phyloP scores from a whole-genome alignment of 2,329 filamentous ascomycete genomes.

The Claviceps humidiphila region DNA sequence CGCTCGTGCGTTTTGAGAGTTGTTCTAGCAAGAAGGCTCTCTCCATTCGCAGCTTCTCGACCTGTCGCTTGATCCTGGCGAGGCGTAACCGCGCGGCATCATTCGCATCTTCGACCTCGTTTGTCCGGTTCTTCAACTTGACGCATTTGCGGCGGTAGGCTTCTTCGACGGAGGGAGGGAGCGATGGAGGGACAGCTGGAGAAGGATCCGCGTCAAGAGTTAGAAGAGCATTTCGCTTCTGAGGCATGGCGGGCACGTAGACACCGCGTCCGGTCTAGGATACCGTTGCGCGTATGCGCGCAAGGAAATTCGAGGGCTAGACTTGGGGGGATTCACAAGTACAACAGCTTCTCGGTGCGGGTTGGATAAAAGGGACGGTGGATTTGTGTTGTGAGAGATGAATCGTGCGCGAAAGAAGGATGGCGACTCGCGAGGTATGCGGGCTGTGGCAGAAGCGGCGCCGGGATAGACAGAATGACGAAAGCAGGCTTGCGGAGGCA shows the following conservation, averaged over 20 bases:
- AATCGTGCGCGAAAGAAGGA: background rate
- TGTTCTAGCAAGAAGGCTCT: constrained; percentile 63
- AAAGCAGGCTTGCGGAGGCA: background rate
- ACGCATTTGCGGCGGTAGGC: constrained; percentile 96
- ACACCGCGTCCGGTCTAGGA: background rate
- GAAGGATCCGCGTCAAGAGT: constrained; percentile 21
- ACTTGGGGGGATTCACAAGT: background rate
- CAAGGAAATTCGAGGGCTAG: background rate
- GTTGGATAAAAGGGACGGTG: background rate
- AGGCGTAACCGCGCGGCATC: constrained; percentile 71
- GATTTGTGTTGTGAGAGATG: background rate
- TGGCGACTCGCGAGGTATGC: background rate
- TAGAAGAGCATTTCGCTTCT: constrained; percentile 22
- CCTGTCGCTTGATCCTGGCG: constrained; percentile 64
- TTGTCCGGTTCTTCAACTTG: constrained; percentile 79
- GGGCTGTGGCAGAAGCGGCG: background rate
- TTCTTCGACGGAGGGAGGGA: constrained; percentile 84
- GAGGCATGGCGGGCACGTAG: constrained; percentile 17
- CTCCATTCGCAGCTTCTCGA: constrained; percentile 85
- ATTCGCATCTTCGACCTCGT: constrained; percentile 85
- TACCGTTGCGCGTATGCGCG: background rate
- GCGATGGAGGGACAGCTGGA: constrained; percentile 40
- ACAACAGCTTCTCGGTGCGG: background rate
- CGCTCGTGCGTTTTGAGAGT: constrained; percentile 59
- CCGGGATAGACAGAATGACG: background rate